phyloP scores from a whole-genome alignment of 805 yeast genomes.

The Saccharomycopsis fermentans region DNA sequence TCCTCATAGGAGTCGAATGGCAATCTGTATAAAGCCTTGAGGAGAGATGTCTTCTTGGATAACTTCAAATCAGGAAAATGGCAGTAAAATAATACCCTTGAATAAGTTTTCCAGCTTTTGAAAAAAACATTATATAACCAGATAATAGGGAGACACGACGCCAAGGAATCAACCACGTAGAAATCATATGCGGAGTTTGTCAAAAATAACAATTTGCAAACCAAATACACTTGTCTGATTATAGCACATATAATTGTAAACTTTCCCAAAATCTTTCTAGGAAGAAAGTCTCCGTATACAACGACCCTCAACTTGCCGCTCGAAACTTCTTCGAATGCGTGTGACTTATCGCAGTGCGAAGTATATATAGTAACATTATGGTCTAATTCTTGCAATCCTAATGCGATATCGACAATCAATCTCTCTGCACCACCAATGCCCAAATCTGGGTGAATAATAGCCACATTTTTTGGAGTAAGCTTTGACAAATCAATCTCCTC shows the following conservation, averaged over 20 bases:
- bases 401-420: conserved; percentile 90
- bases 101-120: conserved; percentile 28
- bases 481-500: not conserved
- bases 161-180: conserved; percentile 79
- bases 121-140: conserved; percentile 33
- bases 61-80: conserved; percentile 91
- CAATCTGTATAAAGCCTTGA: conserved; percentile 58
- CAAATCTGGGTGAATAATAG: conserved; percentile 89
- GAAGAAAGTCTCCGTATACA: conserved; percentile 78
- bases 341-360: conserved; percentile 78
- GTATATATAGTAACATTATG: conserved; percentile 66
- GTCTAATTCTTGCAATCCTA: conserved; percentile 63
- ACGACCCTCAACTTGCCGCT: conserved; percentile 46
- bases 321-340: conserved; percentile 85
- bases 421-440: conserved; percentile 99
- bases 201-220: conserved; percentile 32
- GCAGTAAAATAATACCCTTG: conserved; percentile 74
- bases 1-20: conserved; percentile 86
- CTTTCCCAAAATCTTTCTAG: conserved; percentile 54
- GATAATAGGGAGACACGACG: conserved; percentile 63
- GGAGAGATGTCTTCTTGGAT: conserved; percentile 38
- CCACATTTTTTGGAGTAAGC: conserved; percentile 37
- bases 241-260: conserved; percentile 78
- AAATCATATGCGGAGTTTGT: conserved; percentile 55
- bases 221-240: conserved; percentile 66